These are phyloP conservation scores for Trifolium pratense DNA, from an alignment of 306 rosid species.

Conservation along the genomic window DNA sequence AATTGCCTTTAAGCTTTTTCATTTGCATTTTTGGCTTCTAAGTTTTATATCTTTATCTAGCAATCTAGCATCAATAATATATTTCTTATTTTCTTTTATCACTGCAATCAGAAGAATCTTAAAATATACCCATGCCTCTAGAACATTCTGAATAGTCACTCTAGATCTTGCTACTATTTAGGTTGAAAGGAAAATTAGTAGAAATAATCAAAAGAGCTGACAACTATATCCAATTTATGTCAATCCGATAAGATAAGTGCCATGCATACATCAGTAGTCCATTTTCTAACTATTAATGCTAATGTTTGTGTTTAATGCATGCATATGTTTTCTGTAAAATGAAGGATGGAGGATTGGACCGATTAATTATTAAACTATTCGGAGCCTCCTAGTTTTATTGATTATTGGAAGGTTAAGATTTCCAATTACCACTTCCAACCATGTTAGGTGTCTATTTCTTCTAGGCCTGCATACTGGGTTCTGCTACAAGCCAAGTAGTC, in stretches of 20 bases:
- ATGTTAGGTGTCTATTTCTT: constrained; percentile 6
- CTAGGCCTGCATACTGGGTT: constrained; percentile 1
- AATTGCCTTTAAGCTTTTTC: constrained; percentile 4
- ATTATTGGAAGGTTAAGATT: not conserved
- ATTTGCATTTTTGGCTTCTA: constrained; percentile 6
- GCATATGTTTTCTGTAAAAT: not conserved
- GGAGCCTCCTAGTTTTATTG: not conserved
- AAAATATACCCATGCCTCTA: constrained; percentile 1
- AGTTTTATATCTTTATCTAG: not conserved
- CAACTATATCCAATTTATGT: not conserved
- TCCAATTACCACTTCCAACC: constrained; percentile 10
- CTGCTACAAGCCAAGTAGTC: not conserved
- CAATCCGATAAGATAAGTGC: constrained; percentile 13
- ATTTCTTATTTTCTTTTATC: constrained; percentile 1
- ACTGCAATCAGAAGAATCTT: constrained; percentile 18
- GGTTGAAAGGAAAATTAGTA: constrained; percentile 20
- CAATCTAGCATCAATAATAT: not conserved
- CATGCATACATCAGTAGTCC: not conserved
- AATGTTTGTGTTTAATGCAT: constrained; percentile 3
- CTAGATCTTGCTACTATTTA: constrained; percentile 15
- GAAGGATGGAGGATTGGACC: constrained; percentile 2
- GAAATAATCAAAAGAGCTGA: constrained; percentile 9
- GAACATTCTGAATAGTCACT: constrained; percentile 8
- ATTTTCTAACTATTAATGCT: constrained; percentile 10
- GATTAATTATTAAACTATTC: not conserved